Evolutionary conservation across 139 green algal genomes (phyloP).

Genomic region (Chlorella sp.): DNA sequence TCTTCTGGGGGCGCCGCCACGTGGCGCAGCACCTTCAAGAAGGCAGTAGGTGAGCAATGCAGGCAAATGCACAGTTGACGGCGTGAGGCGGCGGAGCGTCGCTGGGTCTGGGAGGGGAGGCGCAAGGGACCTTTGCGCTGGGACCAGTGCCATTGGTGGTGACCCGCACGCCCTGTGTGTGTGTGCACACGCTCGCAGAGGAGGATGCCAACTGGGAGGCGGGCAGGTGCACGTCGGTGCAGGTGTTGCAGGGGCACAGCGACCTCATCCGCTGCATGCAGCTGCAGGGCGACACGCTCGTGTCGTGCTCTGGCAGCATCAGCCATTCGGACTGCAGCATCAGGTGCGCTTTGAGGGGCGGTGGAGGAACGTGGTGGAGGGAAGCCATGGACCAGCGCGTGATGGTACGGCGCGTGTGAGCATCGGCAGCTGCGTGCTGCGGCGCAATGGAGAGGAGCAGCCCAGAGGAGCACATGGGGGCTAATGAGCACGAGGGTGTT

Average conservation of each 20-base stretch:
- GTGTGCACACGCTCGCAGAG: slow-evolving; percentile 1
- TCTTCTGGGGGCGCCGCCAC: no score
- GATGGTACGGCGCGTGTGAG: no score
- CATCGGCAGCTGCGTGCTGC: no score
- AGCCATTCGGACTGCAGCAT: slow-evolving; percentile 14
- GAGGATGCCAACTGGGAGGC: slow-evolving; percentile 4
- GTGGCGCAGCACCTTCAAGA: background rate
- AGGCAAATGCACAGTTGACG: no score
- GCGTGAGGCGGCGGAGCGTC: no score
- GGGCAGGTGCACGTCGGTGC: background rate
- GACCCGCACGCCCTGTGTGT: background rate
- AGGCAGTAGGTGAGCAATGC: background rate
- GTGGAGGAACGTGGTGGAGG: no score
- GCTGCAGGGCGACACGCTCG: slow-evolving; percentile 11
- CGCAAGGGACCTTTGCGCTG: background rate
- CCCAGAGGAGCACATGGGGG: no score
- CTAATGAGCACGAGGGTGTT: no score
- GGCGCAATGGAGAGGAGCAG: no score
- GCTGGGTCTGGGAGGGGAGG: background rate
- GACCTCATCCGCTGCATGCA: slow-evolving; percentile 15
- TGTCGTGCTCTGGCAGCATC: slow-evolving; percentile 11
- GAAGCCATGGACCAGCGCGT: no score
- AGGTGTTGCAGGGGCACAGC: background rate
- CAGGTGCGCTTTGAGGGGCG: no score
- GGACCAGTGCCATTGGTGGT: background rate